phyloP scores from a whole-genome alignment of 1,284 basidiomycete species.

The Leccinum angustisporum region DNA sequence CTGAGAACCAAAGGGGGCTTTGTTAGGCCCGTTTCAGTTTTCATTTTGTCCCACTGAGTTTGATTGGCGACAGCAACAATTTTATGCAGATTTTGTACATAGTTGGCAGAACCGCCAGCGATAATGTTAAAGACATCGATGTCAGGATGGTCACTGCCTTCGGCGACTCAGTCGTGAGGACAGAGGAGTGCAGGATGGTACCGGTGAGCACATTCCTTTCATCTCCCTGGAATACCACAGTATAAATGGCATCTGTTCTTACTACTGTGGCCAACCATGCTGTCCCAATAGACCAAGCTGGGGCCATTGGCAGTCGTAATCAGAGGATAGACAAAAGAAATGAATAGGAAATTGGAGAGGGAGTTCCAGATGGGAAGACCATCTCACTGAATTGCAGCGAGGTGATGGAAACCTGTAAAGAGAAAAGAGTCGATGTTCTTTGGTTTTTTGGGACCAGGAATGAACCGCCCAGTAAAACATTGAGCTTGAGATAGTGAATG shows the following conservation, averaged over 20 bases:
- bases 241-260: constrained; percentile 9
- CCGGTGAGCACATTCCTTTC: neutral
- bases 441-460: constrained; percentile 10
- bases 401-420: constrained; percentile 1
- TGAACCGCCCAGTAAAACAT: constrained; percentile 9
- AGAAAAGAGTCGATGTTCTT: constrained; percentile 13
- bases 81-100: constrained; percentile 1
- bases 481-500: neutral
- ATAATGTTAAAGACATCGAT: constrained; percentile 1
- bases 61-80: neutral
- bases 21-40: constrained; percentile 14
- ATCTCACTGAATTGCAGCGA: neutral
- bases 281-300: constrained; percentile 1
- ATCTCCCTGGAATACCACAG: neutral
- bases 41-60: constrained; percentile 3
- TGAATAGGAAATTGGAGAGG: too few relatives aligned
- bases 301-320: constrained; percentile 4
- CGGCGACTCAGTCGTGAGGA: neutral
- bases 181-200: constrained; percentile 4
- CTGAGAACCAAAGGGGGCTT: constrained; percentile 19
- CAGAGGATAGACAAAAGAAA: neutral
- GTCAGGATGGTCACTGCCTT: neutral
- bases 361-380: constrained; percentile 2
- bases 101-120: neutral
- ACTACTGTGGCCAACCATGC: constrained; percentile 9